Evolutionary conservation across 2,329 filamentous ascomycete species (phyloP).

Genomic region (Sclerotiophoma versabilis): DNA sequence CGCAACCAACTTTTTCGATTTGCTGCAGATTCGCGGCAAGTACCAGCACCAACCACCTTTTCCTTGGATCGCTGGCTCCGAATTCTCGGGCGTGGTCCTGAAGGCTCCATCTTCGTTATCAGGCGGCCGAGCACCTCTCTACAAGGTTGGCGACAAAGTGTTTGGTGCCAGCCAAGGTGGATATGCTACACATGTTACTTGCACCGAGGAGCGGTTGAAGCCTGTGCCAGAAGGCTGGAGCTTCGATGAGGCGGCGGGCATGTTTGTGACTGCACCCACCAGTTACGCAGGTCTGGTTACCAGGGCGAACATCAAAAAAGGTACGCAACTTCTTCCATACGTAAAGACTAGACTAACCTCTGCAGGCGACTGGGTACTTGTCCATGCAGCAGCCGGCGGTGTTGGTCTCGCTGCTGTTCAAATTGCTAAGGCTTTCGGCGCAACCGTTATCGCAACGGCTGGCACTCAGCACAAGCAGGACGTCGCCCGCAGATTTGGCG

Average conservation of each 20-base stretch:
- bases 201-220: slow-evolving; percentile 70
- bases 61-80: slow-evolving; percentile 85
- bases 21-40: slow-evolving; percentile 92
- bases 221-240: slow-evolving; percentile 83
- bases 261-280: slow-evolving; percentile 92
- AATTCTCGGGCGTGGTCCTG: slow-evolving; percentile 83
- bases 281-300: slow-evolving; percentile 84
- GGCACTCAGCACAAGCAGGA: slow-evolving; percentile 80
- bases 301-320: slow-evolving; percentile 74
- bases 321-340: slow-evolving; percentile 22
- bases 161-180: slow-evolving; percentile 88
- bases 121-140: slow-evolving; percentile 61
- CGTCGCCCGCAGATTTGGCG: slow-evolving; percentile 80
- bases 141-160: slow-evolving; percentile 79
- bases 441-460: slow-evolving; percentile 91
- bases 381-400: slow-evolving; percentile 91
- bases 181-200: slow-evolving; percentile 79
- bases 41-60: slow-evolving; percentile 92
- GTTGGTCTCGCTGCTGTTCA: slow-evolving; percentile 92
- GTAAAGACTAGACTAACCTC: neutral
- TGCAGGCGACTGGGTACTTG: slow-evolving; percentile 80
- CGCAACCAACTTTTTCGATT: slow-evolving; percentile 96
- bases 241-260: slow-evolving; percentile 81
- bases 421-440: slow-evolving; percentile 89
- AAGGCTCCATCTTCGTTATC: slow-evolving; percentile 64